Evolutionary conservation across 495 filamentous ascomycete species (phyloP).

Genomic region (Penicillium desertorum): DNA sequence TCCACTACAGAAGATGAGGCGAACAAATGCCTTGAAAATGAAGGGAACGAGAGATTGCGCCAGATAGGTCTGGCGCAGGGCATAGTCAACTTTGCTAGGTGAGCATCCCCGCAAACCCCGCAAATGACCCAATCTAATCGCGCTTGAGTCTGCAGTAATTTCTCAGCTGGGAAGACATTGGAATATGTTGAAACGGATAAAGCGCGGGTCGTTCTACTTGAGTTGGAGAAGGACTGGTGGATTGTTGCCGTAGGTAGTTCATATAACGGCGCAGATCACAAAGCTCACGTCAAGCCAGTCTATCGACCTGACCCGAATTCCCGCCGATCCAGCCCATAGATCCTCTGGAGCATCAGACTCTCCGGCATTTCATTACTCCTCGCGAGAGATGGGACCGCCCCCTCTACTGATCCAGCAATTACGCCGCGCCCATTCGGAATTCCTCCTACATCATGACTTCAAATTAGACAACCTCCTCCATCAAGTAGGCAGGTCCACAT

Average conservation of each 20-base stretch:
- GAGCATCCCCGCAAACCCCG: slow-evolving; percentile 21
- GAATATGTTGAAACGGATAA: slow-evolving; percentile 91
- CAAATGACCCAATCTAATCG: slow-evolving; percentile 16
- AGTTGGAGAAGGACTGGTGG: slow-evolving; percentile 93
- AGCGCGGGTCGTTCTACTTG: slow-evolving; percentile 75
- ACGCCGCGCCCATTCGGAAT: slow-evolving; percentile 75
- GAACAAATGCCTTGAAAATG: slow-evolving; percentile 58
- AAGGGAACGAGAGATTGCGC: slow-evolving; percentile 77
- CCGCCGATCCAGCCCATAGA: slow-evolving; percentile 27
- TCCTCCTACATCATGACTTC: slow-evolving; percentile 80
- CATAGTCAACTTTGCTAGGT: slow-evolving; percentile 90
- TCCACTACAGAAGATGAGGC: slow-evolving; percentile 50
- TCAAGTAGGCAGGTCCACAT: slow-evolving; percentile 56
- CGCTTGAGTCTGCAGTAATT: slow-evolving; percentile 54
- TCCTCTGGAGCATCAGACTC: slow-evolving; percentile 23
- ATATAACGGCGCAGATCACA: slow-evolving; percentile 13
- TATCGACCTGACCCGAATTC: slow-evolving; percentile 67
- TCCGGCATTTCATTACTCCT: slow-evolving; percentile 67
- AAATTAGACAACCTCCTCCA: slow-evolving; percentile 65
- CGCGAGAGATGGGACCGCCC: slow-evolving; percentile 84
- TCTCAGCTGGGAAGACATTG: slow-evolving; percentile 71
- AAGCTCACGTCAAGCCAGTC: slow-evolving; percentile 51
- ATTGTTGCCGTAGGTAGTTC: slow-evolving; percentile 68
- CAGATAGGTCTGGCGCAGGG: slow-evolving; percentile 98
- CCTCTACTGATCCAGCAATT: slow-evolving; percentile 76